Conservation (phyloP, 352 stramenopile genomes). For the Peronospora farinosa region DNA sequence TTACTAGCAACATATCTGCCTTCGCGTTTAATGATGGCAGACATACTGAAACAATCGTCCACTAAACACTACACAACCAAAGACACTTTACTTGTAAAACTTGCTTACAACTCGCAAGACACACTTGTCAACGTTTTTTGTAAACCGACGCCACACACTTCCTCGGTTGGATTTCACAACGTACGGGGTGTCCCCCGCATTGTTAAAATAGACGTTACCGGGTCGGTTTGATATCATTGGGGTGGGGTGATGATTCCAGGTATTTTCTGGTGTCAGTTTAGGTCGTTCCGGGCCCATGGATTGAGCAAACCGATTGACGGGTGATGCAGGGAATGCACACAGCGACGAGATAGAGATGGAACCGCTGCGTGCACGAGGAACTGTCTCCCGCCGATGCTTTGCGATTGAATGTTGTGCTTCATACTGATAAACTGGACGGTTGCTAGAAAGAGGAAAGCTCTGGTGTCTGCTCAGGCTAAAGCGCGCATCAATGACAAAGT, state of each 20-base stretch:
- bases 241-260: constrained; percentile 16
- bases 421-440: neutral
- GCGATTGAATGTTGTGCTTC: neutral
- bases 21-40: neutral
- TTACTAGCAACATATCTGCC: no score
- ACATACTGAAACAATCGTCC: no score
- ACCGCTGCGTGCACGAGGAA: constrained; percentile 18
- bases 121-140: constrained; percentile 25
- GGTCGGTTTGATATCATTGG: constrained; percentile 15
- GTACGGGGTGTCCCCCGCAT: constrained; percentile 6
- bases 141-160: constrained; percentile 23
- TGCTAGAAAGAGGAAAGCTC: neutral
- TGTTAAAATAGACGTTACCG: constrained; percentile 5
- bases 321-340: constrained; percentile 6
- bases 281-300: constrained; percentile 15
- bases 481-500: constrained; percentile 25
- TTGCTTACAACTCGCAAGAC: constrained; percentile 27
- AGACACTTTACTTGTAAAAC: constrained; percentile 25
- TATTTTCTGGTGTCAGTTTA: constrained; percentile 4
- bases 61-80: no score
- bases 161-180: constrained; percentile 20
- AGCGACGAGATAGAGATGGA: constrained; percentile 23
- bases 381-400: constrained; percentile 8
- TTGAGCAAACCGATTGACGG: constrained; percentile 23
- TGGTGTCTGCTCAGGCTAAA: constrained; percentile 20